Conservation (phyloP, 1,139 yeast genomes). For the Groenewaldozyma auringiensis region DNA sequence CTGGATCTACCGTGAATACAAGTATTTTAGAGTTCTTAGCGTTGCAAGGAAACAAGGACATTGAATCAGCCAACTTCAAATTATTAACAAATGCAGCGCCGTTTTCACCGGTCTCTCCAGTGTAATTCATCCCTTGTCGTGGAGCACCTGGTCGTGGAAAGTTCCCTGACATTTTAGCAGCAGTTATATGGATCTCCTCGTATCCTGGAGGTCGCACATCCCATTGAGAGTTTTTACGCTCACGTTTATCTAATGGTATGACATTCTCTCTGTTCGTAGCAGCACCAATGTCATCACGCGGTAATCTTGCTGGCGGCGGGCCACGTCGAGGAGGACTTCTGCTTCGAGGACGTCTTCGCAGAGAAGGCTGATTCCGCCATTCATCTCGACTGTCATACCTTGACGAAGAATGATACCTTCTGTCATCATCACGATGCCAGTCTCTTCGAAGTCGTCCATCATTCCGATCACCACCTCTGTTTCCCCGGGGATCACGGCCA, state of each 20-base stretch:
- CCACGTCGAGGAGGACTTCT: slow-evolving; percentile 10
- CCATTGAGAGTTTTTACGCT: slow-evolving; percentile 55
- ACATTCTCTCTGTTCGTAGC: slow-evolving; percentile 29
- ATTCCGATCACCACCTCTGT: slow-evolving; percentile 1
- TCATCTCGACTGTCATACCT: slow-evolving; percentile 6
- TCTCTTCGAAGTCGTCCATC: slow-evolving; percentile 2
- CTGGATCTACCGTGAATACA: slow-evolving; percentile 39
- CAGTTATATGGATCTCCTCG: slow-evolving; percentile 66
- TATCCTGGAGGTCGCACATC: slow-evolving; percentile 69
- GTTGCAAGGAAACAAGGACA: slow-evolving; percentile 14
- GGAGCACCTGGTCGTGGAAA: slow-evolving; percentile 73
- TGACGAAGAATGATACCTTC: slow-evolving; percentile 1
- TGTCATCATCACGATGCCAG: slow-evolving; percentile 4
- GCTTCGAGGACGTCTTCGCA: slow-evolving; percentile 5
- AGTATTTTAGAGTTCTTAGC: slow-evolving; percentile 41
- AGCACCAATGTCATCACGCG: slow-evolving; percentile 6
- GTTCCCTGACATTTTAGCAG: slow-evolving; percentile 75
- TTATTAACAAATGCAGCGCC: slow-evolving; percentile 2
- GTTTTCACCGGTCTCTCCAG: slow-evolving; percentile 4
- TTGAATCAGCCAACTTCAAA: slow-evolving; percentile 8
- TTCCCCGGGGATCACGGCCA: not conserved
- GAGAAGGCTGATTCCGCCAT: slow-evolving; percentile 7
- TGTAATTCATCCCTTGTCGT: slow-evolving; percentile 28
- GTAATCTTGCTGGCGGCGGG: slow-evolving; percentile 2
- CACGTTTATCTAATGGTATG: slow-evolving; percentile 38